Conservation (phyloP, 768 basidiomycete species). For the Leccinum imitatum region DNA sequence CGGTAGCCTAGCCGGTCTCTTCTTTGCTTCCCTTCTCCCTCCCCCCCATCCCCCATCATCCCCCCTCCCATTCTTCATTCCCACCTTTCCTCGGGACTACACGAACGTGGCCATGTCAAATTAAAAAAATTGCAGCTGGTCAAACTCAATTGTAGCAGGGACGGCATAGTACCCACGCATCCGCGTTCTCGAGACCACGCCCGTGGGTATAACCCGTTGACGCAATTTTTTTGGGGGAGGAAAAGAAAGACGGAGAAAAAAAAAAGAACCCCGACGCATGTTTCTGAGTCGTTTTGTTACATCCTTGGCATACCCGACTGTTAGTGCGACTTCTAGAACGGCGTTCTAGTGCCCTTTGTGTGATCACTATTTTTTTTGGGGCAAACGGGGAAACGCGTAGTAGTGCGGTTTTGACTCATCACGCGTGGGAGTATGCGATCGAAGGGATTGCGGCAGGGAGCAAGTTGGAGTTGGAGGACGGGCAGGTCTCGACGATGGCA, state of each 20-base stretch:
- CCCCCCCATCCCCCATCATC: neutral
- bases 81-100: neutral
- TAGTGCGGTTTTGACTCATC: neutral
- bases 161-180: slow-evolving; percentile 13
- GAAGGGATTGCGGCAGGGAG: neutral
- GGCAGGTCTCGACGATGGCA: neutral
- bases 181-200: neutral
- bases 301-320: neutral
- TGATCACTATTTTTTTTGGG: neutral
- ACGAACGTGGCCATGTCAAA: slow-evolving; percentile 6
- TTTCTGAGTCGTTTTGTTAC: neutral
- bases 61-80: neutral
- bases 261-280: neutral
- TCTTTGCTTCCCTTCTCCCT: neutral
- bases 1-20: neutral
- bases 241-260: neutral
- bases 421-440: neutral
- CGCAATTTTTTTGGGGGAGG: neutral
- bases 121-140: slow-evolving; percentile 23
- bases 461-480: neutral
- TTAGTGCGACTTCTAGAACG: neutral
- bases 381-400: neutral
- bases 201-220: slow-evolving; percentile 3
- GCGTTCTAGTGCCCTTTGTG: neutral
- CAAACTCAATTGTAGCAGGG: slow-evolving; percentile 17